phyloP scores from a whole-genome alignment of 139 green algal species.

The Chlamydomonas applanata region DNA sequence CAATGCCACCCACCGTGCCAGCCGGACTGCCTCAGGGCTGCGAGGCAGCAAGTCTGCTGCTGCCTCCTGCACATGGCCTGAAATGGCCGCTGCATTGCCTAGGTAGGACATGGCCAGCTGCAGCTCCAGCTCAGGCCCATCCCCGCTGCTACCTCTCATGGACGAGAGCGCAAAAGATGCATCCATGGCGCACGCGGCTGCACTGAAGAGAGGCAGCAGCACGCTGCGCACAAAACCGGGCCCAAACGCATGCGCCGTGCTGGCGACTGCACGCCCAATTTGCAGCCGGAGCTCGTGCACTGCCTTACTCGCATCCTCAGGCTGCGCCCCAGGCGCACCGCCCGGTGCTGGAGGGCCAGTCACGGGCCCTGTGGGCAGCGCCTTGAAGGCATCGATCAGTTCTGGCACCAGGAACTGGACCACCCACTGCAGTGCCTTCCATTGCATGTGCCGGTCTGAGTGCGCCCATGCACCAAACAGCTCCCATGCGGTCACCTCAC shows the following conservation, averaged over 20 bases:
- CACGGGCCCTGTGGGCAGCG: not conserved
- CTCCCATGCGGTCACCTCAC: not conserved
- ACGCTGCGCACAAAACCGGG: constrained; percentile 10
- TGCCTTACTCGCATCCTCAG: not conserved
- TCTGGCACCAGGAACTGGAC: constrained; percentile 39
- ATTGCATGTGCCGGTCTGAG: constrained; percentile 11
- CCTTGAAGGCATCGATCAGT: constrained; percentile 15
- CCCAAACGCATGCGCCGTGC: constrained; percentile 16
- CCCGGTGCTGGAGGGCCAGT: not conserved
- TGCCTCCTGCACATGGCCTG: not conserved
- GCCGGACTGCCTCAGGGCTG: not conserved
- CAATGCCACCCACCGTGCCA: not conserved
- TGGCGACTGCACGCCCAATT: constrained; percentile 3
- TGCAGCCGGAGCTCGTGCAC: constrained; percentile 13
- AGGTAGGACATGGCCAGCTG: not conserved
- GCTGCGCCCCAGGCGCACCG: too few species aligned
- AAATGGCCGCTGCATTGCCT: not conserved
- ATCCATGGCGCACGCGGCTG: not conserved
- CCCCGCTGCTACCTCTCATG: not conserved
- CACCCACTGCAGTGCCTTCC: constrained; percentile 38
- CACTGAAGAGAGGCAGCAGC: constrained; percentile 11
- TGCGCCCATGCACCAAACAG: constrained; percentile 16
- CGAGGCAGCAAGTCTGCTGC: not conserved
- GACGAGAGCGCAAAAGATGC: not conserved
- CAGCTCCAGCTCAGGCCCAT: not conserved